Base-by-base conservation (phyloP, 495 filamentous ascomycete species). In the Penicillium riverlandense region DNA sequence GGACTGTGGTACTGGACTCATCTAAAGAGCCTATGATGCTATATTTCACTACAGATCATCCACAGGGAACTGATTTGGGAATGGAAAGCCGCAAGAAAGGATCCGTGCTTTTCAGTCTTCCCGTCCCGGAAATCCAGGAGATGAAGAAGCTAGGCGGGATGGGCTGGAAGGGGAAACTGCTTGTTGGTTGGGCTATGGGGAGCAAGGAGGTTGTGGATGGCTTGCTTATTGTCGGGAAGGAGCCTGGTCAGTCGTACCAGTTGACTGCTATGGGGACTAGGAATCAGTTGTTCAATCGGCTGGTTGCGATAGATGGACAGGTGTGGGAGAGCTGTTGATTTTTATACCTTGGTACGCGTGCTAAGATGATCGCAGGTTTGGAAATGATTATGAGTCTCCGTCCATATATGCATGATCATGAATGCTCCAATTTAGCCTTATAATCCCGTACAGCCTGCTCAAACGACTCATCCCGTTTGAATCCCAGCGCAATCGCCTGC, bases 151-250 rank as follows among this genome's bases (percentile, higher is more conserved):
- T 88, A 2, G 89, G 87, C 7, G 88, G 89, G 0, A 71, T 90
- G 45, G 90, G 89, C 1, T 95, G 88, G 88, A 95, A 95, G 66
- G 80, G 82, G 7, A 92, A 89, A 65, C 59, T 92, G 28, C 78
- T 90, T 27, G 81, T 91, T 11, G 86, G 85, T 8, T 88, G 86
- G 86, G 80, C 83, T 3, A 71, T 86, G 43, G 82, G 80, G 3
- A 55, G 62, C 29, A 74, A 83, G 45, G 83, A 91, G 59, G 80
- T 91, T 35, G 78, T 80, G 0, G 88, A 91, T 72, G 88, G 88
- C 9, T 45, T 95, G 54, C 72, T 89, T 50, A 79, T 94, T 54
- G 57, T 67, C n/a, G 80, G 80, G 36, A 70, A 65, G 42, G 55
- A 61, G 7, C 4, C 22, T 22, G 79, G 79, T 0, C 65, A 80